These are phyloP conservation scores for Penicillium sp. DNA, from an alignment of 2,329 filamentous ascomycete genomes.

Conservation along the genomic window DNA sequence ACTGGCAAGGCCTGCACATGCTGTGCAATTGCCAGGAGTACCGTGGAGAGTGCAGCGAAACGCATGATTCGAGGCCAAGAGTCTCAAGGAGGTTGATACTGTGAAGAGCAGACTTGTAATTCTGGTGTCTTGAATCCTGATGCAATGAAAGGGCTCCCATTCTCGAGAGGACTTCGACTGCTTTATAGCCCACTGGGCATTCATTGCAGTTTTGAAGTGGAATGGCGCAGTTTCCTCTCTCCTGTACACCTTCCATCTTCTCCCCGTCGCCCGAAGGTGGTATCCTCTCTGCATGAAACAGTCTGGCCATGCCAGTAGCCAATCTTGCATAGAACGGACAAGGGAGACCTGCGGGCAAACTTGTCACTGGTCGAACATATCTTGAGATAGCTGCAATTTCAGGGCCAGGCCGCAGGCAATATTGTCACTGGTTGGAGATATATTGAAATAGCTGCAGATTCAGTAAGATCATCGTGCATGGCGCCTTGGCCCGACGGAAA, in stretches of 20 bases:
- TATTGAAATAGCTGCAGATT: not conserved
- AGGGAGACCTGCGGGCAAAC: not conserved
- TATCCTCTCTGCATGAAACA: conserved; percentile 6
- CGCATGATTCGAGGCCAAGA: conserved; percentile 16
- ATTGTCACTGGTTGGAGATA: conserved; percentile 12
- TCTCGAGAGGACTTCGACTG: not conserved
- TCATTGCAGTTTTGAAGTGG: not conserved
- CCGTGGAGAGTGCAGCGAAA: conserved; percentile 17
- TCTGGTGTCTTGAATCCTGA: not conserved
- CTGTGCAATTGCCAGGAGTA: conserved; percentile 21
- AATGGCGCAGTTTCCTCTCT: not conserved
- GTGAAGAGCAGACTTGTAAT: not conserved
- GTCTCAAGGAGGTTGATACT: not conserved
- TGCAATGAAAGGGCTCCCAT: not conserved
- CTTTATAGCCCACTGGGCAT: not conserved
- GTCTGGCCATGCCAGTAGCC: not conserved
- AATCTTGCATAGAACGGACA: not conserved
- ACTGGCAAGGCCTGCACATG: conserved; percentile 20
- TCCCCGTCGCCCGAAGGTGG: not conserved
- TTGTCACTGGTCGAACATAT: conserved; percentile 4
- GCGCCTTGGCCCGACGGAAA: conserved; percentile 24
- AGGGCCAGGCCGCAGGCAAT: not conserved
- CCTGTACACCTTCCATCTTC: not conserved
- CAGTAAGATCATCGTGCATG: not conserved
- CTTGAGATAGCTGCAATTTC: not conserved